Conservation (phyloP, 257 asterid species). For the Avicennia marina region DNA sequence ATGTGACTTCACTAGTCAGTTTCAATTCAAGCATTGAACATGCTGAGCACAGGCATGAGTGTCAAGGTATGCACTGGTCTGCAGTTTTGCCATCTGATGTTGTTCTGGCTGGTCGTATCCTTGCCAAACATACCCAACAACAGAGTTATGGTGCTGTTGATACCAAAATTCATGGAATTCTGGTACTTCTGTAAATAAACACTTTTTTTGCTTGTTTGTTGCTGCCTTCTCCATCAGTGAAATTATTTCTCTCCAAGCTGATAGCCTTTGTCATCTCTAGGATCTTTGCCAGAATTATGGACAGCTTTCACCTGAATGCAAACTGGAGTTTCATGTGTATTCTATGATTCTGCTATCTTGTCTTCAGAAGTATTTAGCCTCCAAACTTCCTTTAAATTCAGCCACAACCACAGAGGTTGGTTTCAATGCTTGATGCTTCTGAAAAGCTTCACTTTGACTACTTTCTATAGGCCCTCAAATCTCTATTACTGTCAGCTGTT, state of each 20-base stretch:
- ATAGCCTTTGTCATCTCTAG: conserved; percentile 34
- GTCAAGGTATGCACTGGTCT: conserved; percentile 86
- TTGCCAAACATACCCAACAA: conserved; percentile 52
- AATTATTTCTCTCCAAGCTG: conserved; percentile 23
- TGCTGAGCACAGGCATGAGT: conserved; percentile 80
- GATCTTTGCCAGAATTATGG: conserved; percentile 83
- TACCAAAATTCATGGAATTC: conserved; percentile 29
- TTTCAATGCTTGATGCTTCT: conserved; percentile 6
- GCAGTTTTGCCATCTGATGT: conserved; percentile 77
- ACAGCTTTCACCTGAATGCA: conserved; percentile 58
- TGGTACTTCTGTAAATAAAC: conserved; percentile 32
- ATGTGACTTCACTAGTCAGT: conserved; percentile 32
- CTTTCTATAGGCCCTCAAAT: not conserved
- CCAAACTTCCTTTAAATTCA: conserved; percentile 49
- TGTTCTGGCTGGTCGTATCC: conserved; percentile 85
- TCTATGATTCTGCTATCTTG: conserved; percentile 62
- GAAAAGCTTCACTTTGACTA: conserved; percentile 4
- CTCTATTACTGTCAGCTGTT: not conserved
- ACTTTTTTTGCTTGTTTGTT: conserved; percentile 6
- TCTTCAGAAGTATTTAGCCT: conserved; percentile 52
- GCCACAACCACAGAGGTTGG: conserved; percentile 56
- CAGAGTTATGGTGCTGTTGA: conserved; percentile 30
- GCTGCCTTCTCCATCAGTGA: conserved; percentile 12
- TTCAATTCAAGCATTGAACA: conserved; percentile 29
- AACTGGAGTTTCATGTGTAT: conserved; percentile 79